Conservation (phyloP, 2,329 filamentous ascomycete species). For the Diplocarpon rosae region DNA sequence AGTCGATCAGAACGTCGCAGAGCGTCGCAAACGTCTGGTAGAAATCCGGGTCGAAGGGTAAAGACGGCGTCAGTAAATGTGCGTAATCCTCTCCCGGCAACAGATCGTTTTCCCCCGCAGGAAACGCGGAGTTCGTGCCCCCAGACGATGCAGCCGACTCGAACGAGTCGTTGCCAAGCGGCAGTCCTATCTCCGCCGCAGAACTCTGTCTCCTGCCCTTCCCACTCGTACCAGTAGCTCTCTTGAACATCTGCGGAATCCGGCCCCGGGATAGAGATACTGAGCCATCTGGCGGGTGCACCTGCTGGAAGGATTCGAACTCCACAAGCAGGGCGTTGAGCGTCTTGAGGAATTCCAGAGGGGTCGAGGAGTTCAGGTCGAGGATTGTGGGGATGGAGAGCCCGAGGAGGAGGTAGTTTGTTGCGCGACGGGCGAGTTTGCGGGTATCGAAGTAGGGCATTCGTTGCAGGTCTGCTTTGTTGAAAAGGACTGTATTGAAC, state of each 20-base stretch:
- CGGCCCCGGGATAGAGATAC: slow-evolving; percentile 63
- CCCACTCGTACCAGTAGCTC: slow-evolving; percentile 39
- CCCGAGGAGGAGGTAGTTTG: slow-evolving; percentile 86
- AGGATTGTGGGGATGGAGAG: slow-evolving; percentile 82
- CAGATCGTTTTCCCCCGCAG: slow-evolving; percentile 51
- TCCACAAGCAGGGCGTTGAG: slow-evolving; percentile 78
- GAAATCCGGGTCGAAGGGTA: slow-evolving; percentile 95
- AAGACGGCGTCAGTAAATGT: slow-evolving; percentile 75
- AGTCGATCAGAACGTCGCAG: slow-evolving; percentile 90
- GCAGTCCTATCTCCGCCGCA: slow-evolving; percentile 47
- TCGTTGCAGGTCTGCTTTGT: slow-evolving; percentile 64
- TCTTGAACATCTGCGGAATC: slow-evolving; percentile 74
- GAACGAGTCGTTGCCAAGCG: slow-evolving; percentile 36
- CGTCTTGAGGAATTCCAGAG: slow-evolving; percentile 77
- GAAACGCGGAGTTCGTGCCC: slow-evolving; percentile 33
- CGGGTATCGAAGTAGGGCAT: slow-evolving; percentile 79
- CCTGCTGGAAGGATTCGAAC: slow-evolving; percentile 86
- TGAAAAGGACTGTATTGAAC: slow-evolving; percentile 96
- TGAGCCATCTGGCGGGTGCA: slow-evolving; percentile 68
- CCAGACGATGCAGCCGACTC: slow-evolving; percentile 32
- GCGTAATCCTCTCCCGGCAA: slow-evolving; percentile 79
- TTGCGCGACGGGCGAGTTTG: slow-evolving; percentile 80
- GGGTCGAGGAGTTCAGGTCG: slow-evolving; percentile 71
- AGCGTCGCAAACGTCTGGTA: slow-evolving; percentile 93
- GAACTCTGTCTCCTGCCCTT: slow-evolving; percentile 48